These are phyloP conservation scores for Lactarius trivialis DNA, from an alignment of 768 basidiomycete species.

Conservation along the genomic window DNA sequence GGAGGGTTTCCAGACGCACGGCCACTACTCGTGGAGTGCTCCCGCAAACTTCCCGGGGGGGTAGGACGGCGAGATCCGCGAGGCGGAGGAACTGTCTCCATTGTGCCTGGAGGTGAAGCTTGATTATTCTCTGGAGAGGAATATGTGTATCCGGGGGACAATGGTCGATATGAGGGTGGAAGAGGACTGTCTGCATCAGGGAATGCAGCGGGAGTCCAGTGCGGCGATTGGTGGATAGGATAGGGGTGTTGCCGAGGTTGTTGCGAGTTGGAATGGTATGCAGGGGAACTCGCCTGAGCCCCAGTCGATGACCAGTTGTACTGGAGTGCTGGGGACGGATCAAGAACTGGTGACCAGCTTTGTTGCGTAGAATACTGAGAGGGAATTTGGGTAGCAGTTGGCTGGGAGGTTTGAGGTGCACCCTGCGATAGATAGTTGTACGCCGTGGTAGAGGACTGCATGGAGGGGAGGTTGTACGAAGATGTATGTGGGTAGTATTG, in stretches of 20 bases:
- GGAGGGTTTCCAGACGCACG: slow-evolving; percentile 60
- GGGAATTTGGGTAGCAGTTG: slow-evolving; percentile 14
- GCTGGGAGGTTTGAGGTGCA: slow-evolving; percentile 12
- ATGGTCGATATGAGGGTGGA: slow-evolving; percentile 22
- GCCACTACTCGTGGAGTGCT: slow-evolving; percentile 39
- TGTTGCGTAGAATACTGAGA: slow-evolving; percentile 19
- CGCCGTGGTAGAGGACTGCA: slow-evolving; percentile 22
- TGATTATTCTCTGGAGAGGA: slow-evolving; percentile 23
- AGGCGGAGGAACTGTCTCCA: slow-evolving; percentile 50
- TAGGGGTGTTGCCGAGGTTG: slow-evolving; percentile 28
- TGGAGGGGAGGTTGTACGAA: slow-evolving; percentile 28
- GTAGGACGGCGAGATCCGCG: slow-evolving; percentile 38
- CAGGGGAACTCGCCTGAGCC: slow-evolving; percentile 14
- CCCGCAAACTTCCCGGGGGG: slow-evolving; percentile 45
- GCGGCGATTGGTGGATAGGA: slow-evolving; percentile 28
- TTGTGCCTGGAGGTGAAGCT: slow-evolving; percentile 27
- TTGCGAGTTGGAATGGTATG: slow-evolving; percentile 26
- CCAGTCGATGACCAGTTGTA: slow-evolving; percentile 22
- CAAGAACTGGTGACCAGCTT: slow-evolving; percentile 15
- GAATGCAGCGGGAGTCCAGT: slow-evolving; percentile 39
- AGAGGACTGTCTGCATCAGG: slow-evolving; percentile 27
- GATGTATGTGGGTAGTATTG: slow-evolving; percentile 28
- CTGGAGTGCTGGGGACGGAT: slow-evolving; percentile 33
- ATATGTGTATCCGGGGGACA: slow-evolving; percentile 24
- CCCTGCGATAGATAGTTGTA: slow-evolving; percentile 21